These are phyloP conservation scores for Wallacemonas rigidus DNA, from an alignment of 208 protist species.

Conservation along the genomic window DNA sequence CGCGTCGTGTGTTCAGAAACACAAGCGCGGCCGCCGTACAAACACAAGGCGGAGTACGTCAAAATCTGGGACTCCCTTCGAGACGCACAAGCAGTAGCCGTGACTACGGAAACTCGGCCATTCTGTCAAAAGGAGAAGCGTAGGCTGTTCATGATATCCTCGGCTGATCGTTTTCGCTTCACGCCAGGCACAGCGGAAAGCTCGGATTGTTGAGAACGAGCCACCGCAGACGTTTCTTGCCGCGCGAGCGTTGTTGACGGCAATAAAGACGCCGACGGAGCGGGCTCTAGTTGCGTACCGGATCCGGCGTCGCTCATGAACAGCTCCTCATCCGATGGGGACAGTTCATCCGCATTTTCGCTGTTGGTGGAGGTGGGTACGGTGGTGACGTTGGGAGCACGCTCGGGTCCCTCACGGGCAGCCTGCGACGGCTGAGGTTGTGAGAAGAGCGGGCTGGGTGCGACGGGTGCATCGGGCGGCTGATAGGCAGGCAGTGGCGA, in stretches of 20 bases:
- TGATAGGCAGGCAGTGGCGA: not conserved
- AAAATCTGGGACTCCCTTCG: too few species aligned
- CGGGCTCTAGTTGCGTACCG: not conserved
- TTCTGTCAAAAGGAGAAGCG: constrained; percentile 31
- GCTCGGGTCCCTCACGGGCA: constrained; percentile 21
- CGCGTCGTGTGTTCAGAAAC: too few species aligned
- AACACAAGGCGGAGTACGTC: too few species aligned
- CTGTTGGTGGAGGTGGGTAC: not conserved
- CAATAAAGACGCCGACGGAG: not conserved
- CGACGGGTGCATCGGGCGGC: not conserved
- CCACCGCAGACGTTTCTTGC: constrained; percentile 5
- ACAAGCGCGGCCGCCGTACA: too few species aligned
- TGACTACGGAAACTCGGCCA: too few species aligned
- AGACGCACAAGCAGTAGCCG: too few species aligned
- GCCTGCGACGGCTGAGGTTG: not conserved
- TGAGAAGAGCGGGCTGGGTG: not conserved
- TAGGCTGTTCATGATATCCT: constrained; percentile 61
- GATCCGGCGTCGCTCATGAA: constrained; percentile 16
- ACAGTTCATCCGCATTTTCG: not conserved
- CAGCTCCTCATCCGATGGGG: constrained; percentile 12
- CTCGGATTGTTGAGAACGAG: not conserved
- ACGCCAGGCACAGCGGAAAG: not conserved
- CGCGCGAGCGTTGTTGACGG: not conserved
- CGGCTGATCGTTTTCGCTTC: constrained; percentile 43
- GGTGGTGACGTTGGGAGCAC: constrained; percentile 16